These are phyloP conservation scores for Luvunga scandens DNA, from an alignment of 345 rosid genomes.

Conservation along the genomic window DNA sequence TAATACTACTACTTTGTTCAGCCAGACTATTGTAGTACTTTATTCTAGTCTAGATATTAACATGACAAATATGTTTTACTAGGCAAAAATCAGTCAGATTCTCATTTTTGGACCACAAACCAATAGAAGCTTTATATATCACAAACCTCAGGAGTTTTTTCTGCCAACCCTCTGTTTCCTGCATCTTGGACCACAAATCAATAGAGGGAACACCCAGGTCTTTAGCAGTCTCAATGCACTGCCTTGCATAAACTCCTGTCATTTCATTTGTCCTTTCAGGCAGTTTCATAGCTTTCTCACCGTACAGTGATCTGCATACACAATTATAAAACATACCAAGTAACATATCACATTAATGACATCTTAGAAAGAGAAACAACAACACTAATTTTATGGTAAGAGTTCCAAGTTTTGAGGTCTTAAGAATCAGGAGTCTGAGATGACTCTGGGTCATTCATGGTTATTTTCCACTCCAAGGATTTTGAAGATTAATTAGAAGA, in stretches of 20 bases:
- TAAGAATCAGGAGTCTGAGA: neutral
- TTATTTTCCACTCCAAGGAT: neutral
- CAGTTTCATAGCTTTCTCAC: constrained; percentile 64
- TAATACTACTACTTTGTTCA: too few relatives aligned
- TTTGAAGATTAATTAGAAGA: neutral
- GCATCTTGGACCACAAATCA: constrained; percentile 89
- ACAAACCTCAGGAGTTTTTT: constrained; percentile 70
- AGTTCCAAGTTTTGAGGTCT: neutral
- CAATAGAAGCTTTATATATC: neutral
- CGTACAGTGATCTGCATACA: constrained; percentile 55
- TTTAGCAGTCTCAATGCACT: constrained; percentile 60
- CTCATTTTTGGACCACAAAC: neutral
- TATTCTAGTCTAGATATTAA: neutral
- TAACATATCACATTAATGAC: neutral
- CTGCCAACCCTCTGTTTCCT: constrained; percentile 80
- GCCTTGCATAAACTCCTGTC: constrained; percentile 69
- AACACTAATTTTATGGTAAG: neutral
- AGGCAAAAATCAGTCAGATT: neutral
- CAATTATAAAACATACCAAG: constrained; percentile 6
- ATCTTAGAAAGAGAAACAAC: neutral
- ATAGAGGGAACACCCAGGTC: constrained; percentile 56
- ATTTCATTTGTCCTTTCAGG: constrained; percentile 79
- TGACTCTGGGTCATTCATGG: neutral
- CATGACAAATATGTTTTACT: neutral
- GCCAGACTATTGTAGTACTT: neutral